Percentiles rank a stretch among this genome's conserved stretches.
Evolutionary conservation across 2,329 filamentous ascomycete genomes (phyloP).

Genomic region (Penicillium decumbens): DNA sequence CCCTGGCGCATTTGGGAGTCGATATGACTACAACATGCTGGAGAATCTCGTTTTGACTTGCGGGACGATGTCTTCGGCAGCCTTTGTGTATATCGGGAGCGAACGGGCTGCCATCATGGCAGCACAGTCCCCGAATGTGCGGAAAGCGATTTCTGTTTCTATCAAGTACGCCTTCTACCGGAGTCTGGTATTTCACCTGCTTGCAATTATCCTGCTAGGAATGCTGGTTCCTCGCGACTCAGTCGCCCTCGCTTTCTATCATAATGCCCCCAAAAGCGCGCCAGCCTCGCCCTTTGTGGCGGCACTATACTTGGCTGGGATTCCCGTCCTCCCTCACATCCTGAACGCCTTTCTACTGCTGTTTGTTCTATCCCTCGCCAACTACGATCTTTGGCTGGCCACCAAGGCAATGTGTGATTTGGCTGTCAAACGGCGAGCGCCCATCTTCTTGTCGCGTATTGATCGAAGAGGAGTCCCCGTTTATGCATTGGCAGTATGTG

Average conservation of each 20-base stretch:
- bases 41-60: conserved; percentile 60
- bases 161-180: conserved; percentile 77
- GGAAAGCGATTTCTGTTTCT: conserved; percentile 67
- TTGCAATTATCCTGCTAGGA: conserved; percentile 68
- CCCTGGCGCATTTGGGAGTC: conserved; percentile 53
- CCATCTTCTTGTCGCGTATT: conserved; percentile 63
- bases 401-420: conserved; percentile 68
- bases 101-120: conserved; percentile 71
- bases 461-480: conserved; percentile 66
- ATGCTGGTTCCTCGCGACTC: conserved; percentile 71
- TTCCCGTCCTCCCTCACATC: conserved; percentile 59
- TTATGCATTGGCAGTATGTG: conserved; percentile 58
- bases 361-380: conserved; percentile 70
- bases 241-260: conserved; percentile 49
- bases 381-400: conserved; percentile 71
- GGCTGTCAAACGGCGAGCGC: conserved; percentile 66
- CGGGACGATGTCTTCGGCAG: conserved; percentile 67
- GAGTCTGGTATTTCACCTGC: conserved; percentile 72
- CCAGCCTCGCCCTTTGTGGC: conserved; percentile 69
- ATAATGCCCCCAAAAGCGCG: conserved; percentile 44
- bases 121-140: conserved; percentile 70
- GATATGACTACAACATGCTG: conserved; percentile 35
- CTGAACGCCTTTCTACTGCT: conserved; percentile 69
- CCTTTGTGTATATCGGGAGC: conserved; percentile 72
- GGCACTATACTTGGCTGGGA: conserved; percentile 61